Base-by-base conservation (phyloP, 2,329 filamentous ascomycete species). In the Fusarium nematophilum region DNA sequence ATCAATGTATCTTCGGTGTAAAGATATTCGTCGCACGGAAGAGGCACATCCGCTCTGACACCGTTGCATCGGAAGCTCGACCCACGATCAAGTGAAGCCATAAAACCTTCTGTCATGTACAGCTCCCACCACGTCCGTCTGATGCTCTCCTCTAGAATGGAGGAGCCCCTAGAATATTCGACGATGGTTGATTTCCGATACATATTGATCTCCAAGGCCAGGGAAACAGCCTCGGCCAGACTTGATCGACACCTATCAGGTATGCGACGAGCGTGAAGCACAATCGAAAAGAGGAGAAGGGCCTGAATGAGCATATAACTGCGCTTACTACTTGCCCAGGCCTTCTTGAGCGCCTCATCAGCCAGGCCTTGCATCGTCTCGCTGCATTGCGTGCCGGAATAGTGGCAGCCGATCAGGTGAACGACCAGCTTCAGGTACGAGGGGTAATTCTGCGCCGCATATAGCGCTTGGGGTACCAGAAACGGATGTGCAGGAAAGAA, bases 401-500 rank as follows among this genome's bases (percentile, higher is more conserved):
- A 53, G 31, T 53, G 50, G 34, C 50, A 47, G 5, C 50, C 50
- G 21, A 53, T 48, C 17, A 53, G 27, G 6, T 53, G 50, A 13
- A 53, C 36, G 11, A 48, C 50, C 1, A 47, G 15, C 13, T 48
- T 53, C 11, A 53, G 27, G 15, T 53, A 48, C 0, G 42, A 9
- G 1, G 50, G 43, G 27, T 53, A 53, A 13, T 21, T 40, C 3
- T 53, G 50, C 3, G 34, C 18, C 1, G 13, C 11, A 15, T 53
- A 53, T 11, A 48, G 15, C 7, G 37, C 11, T 9, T 15, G 37
- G 15, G 47, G 47, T 3, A 50, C 37, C 10, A 50, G 10, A 11
- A 43, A 50, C 2, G 47, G 47, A 18, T 50, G 47, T 5, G 21
- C 21, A 9, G 9, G 37, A 8, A 43, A 50, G 37, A 50, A 50